A percentile compares a stretch with the other conserved stretches of the same genome.
phyloP scores from a whole-genome alignment of 2,329 filamentous ascomycete genomes.

The Basipetospora chlamydospora region DNA sequence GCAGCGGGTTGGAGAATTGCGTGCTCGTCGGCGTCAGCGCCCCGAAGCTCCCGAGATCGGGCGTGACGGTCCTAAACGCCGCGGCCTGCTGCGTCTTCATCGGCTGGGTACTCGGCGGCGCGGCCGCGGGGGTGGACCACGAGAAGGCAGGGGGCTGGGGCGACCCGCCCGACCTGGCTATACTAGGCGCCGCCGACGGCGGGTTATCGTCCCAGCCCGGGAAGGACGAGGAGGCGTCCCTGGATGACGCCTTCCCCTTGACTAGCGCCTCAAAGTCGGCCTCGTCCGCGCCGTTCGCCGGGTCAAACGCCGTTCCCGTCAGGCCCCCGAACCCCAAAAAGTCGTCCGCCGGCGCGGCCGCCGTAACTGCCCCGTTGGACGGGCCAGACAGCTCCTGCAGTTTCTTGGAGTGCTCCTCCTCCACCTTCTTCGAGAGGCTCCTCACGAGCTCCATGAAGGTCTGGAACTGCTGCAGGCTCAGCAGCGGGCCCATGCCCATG shows the following conservation, averaged over 20 bases:
- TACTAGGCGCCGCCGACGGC: conserved; percentile 7
- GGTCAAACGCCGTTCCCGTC: conserved; percentile 44
- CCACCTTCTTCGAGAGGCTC: conserved; percentile 60
- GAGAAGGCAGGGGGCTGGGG: conserved; percentile 39
- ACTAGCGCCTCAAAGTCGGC: conserved; percentile 83
- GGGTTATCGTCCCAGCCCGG: conserved; percentile 34
- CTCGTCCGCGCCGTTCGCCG: conserved; percentile 38
- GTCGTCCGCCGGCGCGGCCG: conserved; percentile 41
- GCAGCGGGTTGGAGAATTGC: conserved; percentile 48
- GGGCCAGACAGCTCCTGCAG: conserved; percentile 65
- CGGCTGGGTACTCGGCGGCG: conserved; percentile 12
- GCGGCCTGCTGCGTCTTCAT: conserved; percentile 18
- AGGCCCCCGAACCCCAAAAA: conserved; percentile 57
- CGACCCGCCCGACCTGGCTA: not conserved
- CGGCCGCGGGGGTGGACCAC: conserved; percentile 46
- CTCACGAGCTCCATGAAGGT: conserved; percentile 84
- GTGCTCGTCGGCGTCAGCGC: conserved; percentile 43
- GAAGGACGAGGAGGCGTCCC: conserved; percentile 26
- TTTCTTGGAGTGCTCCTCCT: conserved; percentile 79
- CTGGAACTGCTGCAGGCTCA: conserved; percentile 79
- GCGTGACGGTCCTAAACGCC: conserved; percentile 41
- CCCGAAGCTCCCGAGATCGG: conserved; percentile 40
- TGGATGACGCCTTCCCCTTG: conserved; percentile 42
- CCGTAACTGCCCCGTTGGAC: conserved; percentile 29
- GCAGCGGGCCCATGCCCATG: conserved; percentile 79